phyloP scores from a whole-genome alignment of 2,329 filamentous ascomycete genomes.

The Nemania diffusa region DNA sequence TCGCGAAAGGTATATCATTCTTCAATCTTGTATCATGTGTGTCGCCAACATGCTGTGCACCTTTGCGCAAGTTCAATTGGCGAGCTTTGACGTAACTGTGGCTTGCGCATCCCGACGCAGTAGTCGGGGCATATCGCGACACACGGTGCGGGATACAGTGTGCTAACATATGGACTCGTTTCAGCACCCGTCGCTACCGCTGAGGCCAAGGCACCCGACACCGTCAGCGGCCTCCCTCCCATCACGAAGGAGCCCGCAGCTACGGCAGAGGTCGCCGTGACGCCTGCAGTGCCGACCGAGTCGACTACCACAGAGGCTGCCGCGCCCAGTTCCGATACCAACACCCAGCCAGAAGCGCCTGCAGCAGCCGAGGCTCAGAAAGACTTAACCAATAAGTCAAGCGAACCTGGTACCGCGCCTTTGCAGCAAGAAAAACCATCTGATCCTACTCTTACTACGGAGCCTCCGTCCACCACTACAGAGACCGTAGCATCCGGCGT shows the following conservation, averaged over 20 bases:
- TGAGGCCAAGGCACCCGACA: slow-evolving; percentile 38
- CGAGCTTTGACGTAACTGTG: slow-evolving; percentile 27
- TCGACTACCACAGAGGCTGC: slow-evolving; percentile 23
- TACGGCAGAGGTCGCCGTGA: slow-evolving; percentile 38
- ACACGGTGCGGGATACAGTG: slow-evolving; percentile 43
- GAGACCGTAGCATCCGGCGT: slow-evolving; percentile 34
- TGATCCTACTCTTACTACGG: slow-evolving; percentile 31
- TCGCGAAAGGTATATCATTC: slow-evolving; percentile 47
- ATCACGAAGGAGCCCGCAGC: slow-evolving; percentile 40
- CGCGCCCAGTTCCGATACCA: slow-evolving; percentile 16
- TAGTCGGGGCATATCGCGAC: slow-evolving; percentile 29
- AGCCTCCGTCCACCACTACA: slow-evolving; percentile 18
- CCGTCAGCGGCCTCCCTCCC: slow-evolving; percentile 38
- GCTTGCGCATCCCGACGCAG: slow-evolving; percentile 31
- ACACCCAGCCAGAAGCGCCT: slow-evolving; percentile 33
- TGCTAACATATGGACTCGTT: slow-evolving; percentile 38
- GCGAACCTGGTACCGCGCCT: slow-evolving; percentile 36
- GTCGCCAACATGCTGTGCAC: slow-evolving; percentile 31
- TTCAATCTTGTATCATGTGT: slow-evolving; percentile 26
- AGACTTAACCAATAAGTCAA: slow-evolving; percentile 39
- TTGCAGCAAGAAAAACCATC: slow-evolving; percentile 42
- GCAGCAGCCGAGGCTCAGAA: slow-evolving; percentile 35
- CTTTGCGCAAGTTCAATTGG: slow-evolving; percentile 32
- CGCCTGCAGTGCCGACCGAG: slow-evolving; percentile 34
- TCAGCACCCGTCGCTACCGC: slow-evolving; percentile 39